Conservation (phyloP, 1,284 basidiomycete species). For the Malassezia psittaci region DNA sequence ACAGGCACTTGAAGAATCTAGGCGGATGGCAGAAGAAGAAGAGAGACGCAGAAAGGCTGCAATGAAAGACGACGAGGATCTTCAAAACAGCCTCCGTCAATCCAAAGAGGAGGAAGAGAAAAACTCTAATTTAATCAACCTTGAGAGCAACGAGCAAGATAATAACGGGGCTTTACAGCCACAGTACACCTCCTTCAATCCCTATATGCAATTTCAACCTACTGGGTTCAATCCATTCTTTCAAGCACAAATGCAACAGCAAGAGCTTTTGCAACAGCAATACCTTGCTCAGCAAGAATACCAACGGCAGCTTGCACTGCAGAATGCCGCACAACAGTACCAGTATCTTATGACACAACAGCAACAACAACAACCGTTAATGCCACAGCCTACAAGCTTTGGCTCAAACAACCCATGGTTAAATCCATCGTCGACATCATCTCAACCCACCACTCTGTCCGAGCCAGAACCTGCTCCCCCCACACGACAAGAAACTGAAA, state of each 20-base stretch:
- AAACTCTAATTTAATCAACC: constrained; percentile 67
- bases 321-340: constrained; percentile 48
- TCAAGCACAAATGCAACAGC: constrained; percentile 56
- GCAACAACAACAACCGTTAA: constrained; percentile 34
- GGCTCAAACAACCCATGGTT: constrained; percentile 83
- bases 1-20: constrained; percentile 51
- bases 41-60: constrained; percentile 31
- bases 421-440: constrained; percentile 7
- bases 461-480: constrained; percentile 12
- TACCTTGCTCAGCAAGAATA: constrained; percentile 42
- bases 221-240: constrained; percentile 38
- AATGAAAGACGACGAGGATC: constrained; percentile 58
- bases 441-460: neutral
- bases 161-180: constrained; percentile 48
- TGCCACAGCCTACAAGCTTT: constrained; percentile 56
- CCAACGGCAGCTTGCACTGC: constrained; percentile 47
- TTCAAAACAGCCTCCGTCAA: constrained; percentile 65
- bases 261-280: constrained; percentile 58
- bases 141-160: constrained; percentile 19
- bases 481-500: constrained; percentile 11
- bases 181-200: constrained; percentile 54
- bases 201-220: constrained; percentile 51
- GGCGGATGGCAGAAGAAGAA: constrained; percentile 46
- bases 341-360: constrained; percentile 48
- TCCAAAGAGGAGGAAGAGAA: constrained; percentile 66